Base-by-base conservation (phyloP, 2,329 filamentous ascomycete genomes). In the Helicocarpus griseus region DNA sequence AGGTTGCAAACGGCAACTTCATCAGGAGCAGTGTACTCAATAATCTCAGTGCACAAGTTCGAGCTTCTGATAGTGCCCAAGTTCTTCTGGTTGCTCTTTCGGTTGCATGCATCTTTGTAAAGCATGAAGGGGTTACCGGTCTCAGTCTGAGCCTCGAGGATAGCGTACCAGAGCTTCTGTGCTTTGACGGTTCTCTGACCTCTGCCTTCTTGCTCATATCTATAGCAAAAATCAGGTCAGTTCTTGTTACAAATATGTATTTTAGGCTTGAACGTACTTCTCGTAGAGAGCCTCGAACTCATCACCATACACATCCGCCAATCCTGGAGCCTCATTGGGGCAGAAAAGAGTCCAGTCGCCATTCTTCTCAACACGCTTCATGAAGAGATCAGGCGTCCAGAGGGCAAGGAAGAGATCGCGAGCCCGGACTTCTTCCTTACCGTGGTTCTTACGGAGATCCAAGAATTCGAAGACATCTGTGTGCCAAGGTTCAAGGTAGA, bases 71-170 rank as follows among this genome's bases (percentile, higher is more conserved):
- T 98, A 56, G 90, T 96, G 59, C 93, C 93, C 29, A 98, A 80
- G 74, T 98, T 98, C 85, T 98, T 97, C 77, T 98, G 93, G 81
- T 98, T 98, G 79, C 90, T 96, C 86, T 98, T 98, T 70, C 83
- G 83, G 82, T 98, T 98, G 82, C 87, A 91, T 65, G 85, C 81
- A 73, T 98, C 93, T 80, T 98, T 98, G 84, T 98, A 98, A 54
- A 97, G 84, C 89, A 98, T 98, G 76, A 95, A 98, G 46, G 93
- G 93, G 73, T 95, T 97, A 62, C 93, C 93, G 43, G 93, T 98
- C 82, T 98, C 93, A 31, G 91, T 97, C 77, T 98, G 93, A 47
- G 93, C 88, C 75, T 98, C 93, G 45, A 98, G 81, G 59, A 98
- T 95, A 60, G 91, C 89, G 69, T 97, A 97, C 93, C 93, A 98